Percentiles rank a stretch among this genome's conserved stretches.
phyloP scores from a whole-genome alignment of 164 flowering plant species.

The Stephania cephalantha region DNA sequence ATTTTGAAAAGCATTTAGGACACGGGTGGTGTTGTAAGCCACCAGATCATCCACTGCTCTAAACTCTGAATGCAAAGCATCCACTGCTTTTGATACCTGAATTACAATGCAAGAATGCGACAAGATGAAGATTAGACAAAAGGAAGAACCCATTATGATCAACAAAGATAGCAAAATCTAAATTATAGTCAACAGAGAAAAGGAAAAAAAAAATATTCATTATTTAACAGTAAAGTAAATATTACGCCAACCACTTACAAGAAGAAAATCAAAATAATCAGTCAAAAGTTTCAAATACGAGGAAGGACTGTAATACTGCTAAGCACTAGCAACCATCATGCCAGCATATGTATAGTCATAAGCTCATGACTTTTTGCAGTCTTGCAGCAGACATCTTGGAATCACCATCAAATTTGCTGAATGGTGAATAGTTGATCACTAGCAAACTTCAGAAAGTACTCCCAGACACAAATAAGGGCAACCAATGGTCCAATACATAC shows the following conservation, averaged over 20 bases:
- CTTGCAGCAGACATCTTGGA: not conserved
- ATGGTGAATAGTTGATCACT: not conserved
- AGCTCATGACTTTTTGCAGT: not conserved
- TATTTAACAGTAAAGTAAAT: not conserved
- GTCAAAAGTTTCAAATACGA: too few relatives aligned
- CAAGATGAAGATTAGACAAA: not conserved
- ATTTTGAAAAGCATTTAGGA: slow-evolving; percentile 75
- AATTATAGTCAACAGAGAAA: not conserved
- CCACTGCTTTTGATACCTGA: slow-evolving; percentile 73
- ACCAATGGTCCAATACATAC: too few relatives aligned
- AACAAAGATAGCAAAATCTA: not conserved
- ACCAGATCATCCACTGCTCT: slow-evolving; percentile 74
- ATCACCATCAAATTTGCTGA: not conserved
- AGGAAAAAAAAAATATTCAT: not conserved
- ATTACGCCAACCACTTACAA: not conserved
- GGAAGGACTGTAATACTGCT: not conserved
- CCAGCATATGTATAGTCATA: not conserved
- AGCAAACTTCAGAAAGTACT: not conserved
- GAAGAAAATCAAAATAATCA: not conserved
- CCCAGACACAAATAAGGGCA: not conserved
- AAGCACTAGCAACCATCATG: not conserved
- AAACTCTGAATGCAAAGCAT: slow-evolving; percentile 58
- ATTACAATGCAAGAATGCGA: not conserved
- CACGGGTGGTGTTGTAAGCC: slow-evolving; percentile 60
- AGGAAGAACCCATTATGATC: not conserved